Conservation (phyloP, 495 filamentous ascomycete species). For the Aspergillus campestris region DNA sequence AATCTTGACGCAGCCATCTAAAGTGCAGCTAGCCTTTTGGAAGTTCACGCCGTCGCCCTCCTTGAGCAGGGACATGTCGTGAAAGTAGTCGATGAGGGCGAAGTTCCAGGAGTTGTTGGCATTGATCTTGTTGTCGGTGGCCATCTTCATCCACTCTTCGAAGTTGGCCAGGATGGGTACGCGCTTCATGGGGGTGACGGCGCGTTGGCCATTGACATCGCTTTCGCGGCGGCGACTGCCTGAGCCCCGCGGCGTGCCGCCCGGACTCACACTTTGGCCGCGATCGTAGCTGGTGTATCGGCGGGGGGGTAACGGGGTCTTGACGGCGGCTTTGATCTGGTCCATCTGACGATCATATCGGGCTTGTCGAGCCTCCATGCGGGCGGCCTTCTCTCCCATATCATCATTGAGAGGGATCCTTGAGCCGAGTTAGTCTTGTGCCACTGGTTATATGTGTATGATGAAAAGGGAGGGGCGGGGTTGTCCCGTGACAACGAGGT, state of each 20-base stretch:
- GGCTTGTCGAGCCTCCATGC: conserved; percentile 79
- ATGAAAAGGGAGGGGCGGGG: neutral
- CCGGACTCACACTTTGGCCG: conserved; percentile 55
- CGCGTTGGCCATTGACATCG: conserved; percentile 54
- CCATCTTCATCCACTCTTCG: conserved; percentile 99
- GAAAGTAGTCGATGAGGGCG: conserved; percentile 97
- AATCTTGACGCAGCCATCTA: conserved; percentile 98
- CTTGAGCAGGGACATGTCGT: conserved; percentile 95
- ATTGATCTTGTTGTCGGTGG: conserved; percentile 99
- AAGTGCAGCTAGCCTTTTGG: conserved; percentile 93
- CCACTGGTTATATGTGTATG: neutral
- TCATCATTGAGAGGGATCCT: conserved; percentile 95
- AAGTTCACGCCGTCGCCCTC: conserved; percentile 98
- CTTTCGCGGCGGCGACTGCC: conserved; percentile 46
- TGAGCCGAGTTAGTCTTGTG: neutral
- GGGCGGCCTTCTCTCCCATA: conserved; percentile 78
- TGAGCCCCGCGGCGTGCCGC: conserved; percentile 50
- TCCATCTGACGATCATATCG: conserved; percentile 87
- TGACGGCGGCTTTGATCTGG: conserved; percentile 79
- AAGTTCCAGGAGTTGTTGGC: conserved; percentile 99
- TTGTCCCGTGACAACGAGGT: neutral
- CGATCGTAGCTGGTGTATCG: conserved; percentile 57
- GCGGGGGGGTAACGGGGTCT: conserved; percentile 63
- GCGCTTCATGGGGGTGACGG: conserved; percentile 91
- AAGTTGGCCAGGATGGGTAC: conserved; percentile 95